Conservation (phyloP, 805 yeast species). For the Metschnikowia noctiluminum region DNA sequence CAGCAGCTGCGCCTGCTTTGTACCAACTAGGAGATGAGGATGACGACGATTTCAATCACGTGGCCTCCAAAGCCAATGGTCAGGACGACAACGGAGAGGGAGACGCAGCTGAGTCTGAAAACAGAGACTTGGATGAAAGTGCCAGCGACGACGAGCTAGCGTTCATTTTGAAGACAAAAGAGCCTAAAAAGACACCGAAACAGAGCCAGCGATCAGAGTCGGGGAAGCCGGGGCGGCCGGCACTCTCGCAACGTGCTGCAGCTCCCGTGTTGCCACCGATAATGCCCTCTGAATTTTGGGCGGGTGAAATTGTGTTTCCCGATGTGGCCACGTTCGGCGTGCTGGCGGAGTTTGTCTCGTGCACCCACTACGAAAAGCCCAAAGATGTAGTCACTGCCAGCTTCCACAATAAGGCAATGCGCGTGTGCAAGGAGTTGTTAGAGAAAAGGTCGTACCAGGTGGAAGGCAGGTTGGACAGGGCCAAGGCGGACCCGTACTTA, state of each 20-base stretch:
- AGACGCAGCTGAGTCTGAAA: not conserved
- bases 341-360: conserved; percentile 34
- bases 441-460: conserved; percentile 35
- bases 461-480: conserved; percentile 60
- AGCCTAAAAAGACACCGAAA: not conserved
- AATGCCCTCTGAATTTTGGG: conserved; percentile 33
- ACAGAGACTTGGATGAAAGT: not conserved
- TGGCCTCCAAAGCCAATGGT: not conserved
- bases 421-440: conserved; percentile 29
- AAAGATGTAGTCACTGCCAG: conserved; percentile 16
- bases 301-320: conserved; percentile 47
- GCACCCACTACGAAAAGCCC: conserved; percentile 25
- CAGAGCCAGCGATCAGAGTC: no score
- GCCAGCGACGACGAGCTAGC: conserved; percentile 33
- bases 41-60: conserved; percentile 20
- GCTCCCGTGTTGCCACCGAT: conserved; percentile 13
- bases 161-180: conserved; percentile 24
- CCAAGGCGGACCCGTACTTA: conserved; percentile 57
- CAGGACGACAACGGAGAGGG: not conserved
- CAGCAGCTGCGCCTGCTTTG: not conserved
- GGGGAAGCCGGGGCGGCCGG: not conserved
- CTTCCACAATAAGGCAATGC: conserved; percentile 25
- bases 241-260: not conserved
- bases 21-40: conserved; percentile 22
- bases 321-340: conserved; percentile 46